phyloP scores from a whole-genome alignment of 1,284 basidiomycete species.

The Anthracocystis panici-leucophaei region DNA sequence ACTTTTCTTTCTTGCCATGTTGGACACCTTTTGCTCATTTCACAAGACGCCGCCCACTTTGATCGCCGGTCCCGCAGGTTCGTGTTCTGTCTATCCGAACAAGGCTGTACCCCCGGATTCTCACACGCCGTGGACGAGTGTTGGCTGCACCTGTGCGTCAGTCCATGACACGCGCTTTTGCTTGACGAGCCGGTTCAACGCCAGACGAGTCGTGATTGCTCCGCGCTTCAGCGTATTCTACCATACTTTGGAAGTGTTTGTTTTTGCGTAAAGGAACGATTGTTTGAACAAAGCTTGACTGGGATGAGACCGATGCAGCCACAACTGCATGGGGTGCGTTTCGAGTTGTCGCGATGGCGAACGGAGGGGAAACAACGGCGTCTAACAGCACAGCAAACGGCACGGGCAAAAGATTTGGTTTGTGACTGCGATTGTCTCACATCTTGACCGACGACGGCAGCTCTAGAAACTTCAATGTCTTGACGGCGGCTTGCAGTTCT shows the following conservation, averaged over 20 bases:
- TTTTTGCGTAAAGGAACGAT: no score
- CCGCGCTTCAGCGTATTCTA: no score
- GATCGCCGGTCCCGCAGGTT: no score
- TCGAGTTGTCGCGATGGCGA: background rate
- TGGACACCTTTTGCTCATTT: slow-evolving; percentile 14
- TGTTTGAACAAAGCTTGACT: no score
- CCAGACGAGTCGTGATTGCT: background rate
- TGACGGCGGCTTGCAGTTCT: no score
- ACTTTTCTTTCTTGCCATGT: slow-evolving; percentile 9
- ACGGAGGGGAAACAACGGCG: slow-evolving; percentile 10
- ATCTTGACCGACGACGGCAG: no score
- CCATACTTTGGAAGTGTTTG: no score
- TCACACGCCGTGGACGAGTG: slow-evolving; percentile 1
- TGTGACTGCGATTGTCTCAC: background rate
- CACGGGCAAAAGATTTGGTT: no score
- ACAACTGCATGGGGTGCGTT: no score
- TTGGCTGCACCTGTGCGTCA: slow-evolving; percentile 5
- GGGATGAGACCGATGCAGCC: no score
- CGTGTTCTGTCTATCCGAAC: background rate
- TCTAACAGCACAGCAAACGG: background rate
- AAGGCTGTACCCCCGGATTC: background rate
- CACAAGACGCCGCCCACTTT: slow-evolving; percentile 9
- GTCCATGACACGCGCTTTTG: background rate
- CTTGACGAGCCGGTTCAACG: background rate
- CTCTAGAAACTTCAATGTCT: no score